Evolutionary conservation across 495 filamentous ascomycete species (phyloP).

Genomic region (Thermochaetoides thermophila): DNA sequence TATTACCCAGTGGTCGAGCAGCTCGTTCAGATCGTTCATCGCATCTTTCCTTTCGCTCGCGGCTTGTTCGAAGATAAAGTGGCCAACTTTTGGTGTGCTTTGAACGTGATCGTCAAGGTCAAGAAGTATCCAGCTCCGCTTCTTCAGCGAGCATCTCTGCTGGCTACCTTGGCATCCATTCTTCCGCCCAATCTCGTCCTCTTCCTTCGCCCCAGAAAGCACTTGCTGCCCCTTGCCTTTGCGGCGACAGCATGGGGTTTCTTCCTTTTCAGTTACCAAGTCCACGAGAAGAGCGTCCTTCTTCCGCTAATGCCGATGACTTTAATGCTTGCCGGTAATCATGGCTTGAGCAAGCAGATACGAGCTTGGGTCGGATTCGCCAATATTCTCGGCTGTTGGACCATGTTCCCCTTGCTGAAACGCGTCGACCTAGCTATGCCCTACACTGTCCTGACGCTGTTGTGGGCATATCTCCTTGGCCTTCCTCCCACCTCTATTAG

Average conservation of each 20-base stretch:
- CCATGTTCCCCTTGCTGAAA: conserved; percentile 78
- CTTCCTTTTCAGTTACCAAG: conserved; percentile 92
- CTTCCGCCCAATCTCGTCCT: conserved; percentile 61
- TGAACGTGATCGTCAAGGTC: conserved; percentile 80
- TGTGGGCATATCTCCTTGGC: conserved; percentile 85
- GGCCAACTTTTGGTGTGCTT: conserved; percentile 90
- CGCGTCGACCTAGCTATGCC: conserved; percentile 73
- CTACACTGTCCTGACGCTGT: conserved; percentile 63
- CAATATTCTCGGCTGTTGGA: conserved; percentile 85
- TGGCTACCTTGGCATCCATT: conserved; percentile 62
- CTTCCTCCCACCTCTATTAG: conserved; percentile 62
- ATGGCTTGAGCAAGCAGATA: conserved; percentile 56
- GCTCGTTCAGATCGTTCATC: conserved; percentile 62
- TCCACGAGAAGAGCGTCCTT: conserved; percentile 92
- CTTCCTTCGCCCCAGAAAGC: conserved; percentile 61
- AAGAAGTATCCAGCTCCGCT: conserved; percentile 47
- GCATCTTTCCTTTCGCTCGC: conserved; percentile 87
- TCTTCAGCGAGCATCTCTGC: conserved; percentile 63
- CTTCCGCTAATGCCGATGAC: conserved; percentile 88
- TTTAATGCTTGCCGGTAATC: conserved; percentile 58
- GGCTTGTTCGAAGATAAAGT: conserved; percentile 98
- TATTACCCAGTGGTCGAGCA: conserved; percentile 64
- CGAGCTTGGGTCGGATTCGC: conserved; percentile 88
- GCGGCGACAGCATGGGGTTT: conserved; percentile 86
- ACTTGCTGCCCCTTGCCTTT: conserved; percentile 62